Conservation (phyloP, 169 alveolate species). For the Cardiosporidium cionae region DNA sequence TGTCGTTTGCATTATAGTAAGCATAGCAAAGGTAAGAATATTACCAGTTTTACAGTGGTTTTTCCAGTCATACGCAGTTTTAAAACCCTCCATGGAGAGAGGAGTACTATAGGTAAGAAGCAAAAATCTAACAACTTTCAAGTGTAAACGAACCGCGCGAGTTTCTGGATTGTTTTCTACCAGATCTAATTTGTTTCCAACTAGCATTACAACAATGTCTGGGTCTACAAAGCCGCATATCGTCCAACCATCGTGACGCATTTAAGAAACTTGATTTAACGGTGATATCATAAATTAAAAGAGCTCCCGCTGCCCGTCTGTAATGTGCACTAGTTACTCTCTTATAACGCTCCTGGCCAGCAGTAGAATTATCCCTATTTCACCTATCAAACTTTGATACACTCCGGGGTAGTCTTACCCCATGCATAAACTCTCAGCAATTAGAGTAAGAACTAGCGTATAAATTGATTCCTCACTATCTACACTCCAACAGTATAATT, state of each 20-base stretch:
- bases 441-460: no score
- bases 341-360: conserved; percentile 89
- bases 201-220: conserved; percentile 92
- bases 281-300: conserved; percentile 88
- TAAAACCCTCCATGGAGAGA: neutral
- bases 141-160: conserved; percentile 71
- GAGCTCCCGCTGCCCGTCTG: conserved; percentile 92
- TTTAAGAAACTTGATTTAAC: conserved; percentile 72
- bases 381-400: neutral
- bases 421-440: no score
- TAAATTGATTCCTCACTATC: no score
- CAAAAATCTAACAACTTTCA: neutral
- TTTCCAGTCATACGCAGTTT: neutral
- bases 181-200: conserved; percentile 97
- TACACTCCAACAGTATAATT: no score
- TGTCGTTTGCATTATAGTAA: neutral
- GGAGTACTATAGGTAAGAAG: neutral
- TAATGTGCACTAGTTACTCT: conserved; percentile 86
- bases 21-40: neutral
- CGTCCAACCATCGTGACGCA: conserved; percentile 89
- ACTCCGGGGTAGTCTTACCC: no score
- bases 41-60: neutral
- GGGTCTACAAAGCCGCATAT: conserved; percentile 93
- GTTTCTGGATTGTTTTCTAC: conserved; percentile 74
- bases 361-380: conserved; percentile 47